Evolutionary conservation across 345 rosid species (phyloP).

Genomic region (Erucastrum elatum): DNA sequence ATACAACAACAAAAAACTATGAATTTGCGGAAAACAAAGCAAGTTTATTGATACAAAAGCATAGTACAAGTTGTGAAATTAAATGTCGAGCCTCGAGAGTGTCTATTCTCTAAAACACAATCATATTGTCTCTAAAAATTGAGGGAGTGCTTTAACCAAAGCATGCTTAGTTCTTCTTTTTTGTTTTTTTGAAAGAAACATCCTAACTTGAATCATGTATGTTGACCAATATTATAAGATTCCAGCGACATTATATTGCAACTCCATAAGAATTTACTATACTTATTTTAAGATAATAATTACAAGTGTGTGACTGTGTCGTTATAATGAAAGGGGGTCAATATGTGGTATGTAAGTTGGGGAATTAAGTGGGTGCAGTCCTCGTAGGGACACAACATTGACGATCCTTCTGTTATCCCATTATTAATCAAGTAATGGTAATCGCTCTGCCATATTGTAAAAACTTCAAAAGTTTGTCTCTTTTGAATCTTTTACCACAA

Average conservation of each 20-base stretch:
- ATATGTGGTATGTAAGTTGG: slow-evolving; percentile 28
- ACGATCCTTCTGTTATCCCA: slow-evolving; percentile 30
- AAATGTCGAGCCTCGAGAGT: slow-evolving; percentile 26
- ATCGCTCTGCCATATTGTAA: neutral
- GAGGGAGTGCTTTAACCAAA: slow-evolving; percentile 26
- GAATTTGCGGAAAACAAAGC: slow-evolving; percentile 20
- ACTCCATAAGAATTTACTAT: neutral
- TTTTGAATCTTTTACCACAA: too few relatives aligned
- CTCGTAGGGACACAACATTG: slow-evolving; percentile 39
- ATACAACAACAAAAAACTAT: neutral
- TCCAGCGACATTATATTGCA: neutral
- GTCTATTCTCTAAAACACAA: slow-evolving; percentile 7
- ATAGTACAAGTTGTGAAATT: slow-evolving; percentile 15
- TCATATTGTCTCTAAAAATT: slow-evolving; percentile 36
- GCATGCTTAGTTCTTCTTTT: too few relatives aligned
- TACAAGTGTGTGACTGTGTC: slow-evolving; percentile 26
- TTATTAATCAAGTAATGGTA: slow-evolving; percentile 4
- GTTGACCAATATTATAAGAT: neutral
- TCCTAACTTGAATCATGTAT: slow-evolving; percentile 13
- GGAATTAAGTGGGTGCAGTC: slow-evolving; percentile 41
- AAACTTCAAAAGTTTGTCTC: too few relatives aligned
- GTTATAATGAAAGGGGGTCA: slow-evolving; percentile 32
- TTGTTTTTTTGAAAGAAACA: too few relatives aligned
- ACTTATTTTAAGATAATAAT: slow-evolving; percentile 5
- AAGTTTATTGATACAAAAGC: slow-evolving; percentile 11